Percentiles rank a stretch among this genome's conserved stretches.
These are phyloP conservation scores for Xylaria sp. DNA, from an alignment of 2,329 filamentous ascomycete species.

Conservation along the genomic window DNA sequence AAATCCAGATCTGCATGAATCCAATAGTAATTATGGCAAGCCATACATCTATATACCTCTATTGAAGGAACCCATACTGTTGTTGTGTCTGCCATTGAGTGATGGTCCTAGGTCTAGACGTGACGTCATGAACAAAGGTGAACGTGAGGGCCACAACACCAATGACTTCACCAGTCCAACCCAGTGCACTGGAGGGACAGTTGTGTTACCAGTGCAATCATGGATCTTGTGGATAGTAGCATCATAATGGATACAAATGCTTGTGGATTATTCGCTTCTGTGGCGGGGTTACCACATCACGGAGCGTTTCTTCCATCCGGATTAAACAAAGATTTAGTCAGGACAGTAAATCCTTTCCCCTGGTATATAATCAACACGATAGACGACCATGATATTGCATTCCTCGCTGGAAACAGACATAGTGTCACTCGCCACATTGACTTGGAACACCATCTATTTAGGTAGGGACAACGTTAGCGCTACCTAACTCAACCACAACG, in stretches of 20 bases:
- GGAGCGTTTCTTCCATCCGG: neutral
- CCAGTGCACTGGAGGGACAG: neutral
- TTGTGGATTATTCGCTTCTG: neutral
- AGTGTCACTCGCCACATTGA: constrained; percentile 47
- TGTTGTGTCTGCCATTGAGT: neutral
- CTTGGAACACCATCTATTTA: constrained; percentile 45
- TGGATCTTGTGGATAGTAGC: constrained; percentile 6
- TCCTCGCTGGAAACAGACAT: constrained; percentile 47
- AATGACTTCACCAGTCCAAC: constrained; percentile 33
- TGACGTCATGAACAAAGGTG: constrained; percentile 33
- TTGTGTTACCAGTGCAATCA: neutral
- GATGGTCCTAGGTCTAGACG: constrained; percentile 26
- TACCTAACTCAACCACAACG: constrained; percentile 57
- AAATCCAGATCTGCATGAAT: neutral
- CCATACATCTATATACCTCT: neutral
- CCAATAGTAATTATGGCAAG: too few relatives aligned
- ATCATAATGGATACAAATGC: neutral
- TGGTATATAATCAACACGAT: neutral
- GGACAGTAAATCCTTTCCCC: neutral
- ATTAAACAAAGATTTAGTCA: neutral
- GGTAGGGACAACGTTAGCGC: constrained; percentile 51
- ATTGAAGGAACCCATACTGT: neutral
- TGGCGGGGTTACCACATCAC: neutral
- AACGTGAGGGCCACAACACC: constrained; percentile 24
- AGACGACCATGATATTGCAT: neutral